These are phyloP conservation scores for Cladophialophora chaetospira DNA, from an alignment of 2,329 filamentous ascomycete species.

Conservation along the genomic window DNA sequence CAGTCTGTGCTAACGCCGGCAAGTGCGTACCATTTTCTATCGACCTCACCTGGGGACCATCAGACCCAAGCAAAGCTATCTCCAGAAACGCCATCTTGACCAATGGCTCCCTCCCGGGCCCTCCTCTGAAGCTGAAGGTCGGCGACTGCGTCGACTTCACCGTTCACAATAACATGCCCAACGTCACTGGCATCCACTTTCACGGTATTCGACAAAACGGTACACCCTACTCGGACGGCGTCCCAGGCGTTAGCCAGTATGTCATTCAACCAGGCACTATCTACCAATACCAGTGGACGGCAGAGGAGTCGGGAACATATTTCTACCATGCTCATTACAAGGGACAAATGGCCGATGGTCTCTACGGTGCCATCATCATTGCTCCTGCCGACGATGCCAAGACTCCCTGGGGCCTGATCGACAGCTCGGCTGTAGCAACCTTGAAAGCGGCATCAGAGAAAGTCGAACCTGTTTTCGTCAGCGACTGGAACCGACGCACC, in stretches of 20 bases:
- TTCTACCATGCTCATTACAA: constrained; percentile 71
- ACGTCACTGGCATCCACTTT: constrained; percentile 71
- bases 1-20: constrained; percentile 22
- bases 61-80: constrained; percentile 44
- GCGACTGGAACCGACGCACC: constrained; percentile 59
- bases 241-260: constrained; percentile 68
- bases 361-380: constrained; percentile 68
- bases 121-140: constrained; percentile 71
- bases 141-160: constrained; percentile 72
- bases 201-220: constrained; percentile 78
- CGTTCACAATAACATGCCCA: constrained; percentile 66
- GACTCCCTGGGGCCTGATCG: constrained; percentile 56
- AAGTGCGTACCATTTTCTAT: constrained; percentile 36
- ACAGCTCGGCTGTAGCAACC: constrained; percentile 42
- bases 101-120: constrained; percentile 74
- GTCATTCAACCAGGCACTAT: constrained; percentile 63
- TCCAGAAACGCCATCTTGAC: constrained; percentile 65
- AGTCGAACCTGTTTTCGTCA: constrained; percentile 54
- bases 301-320: constrained; percentile 57
- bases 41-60: constrained; percentile 40
- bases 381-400: constrained; percentile 39
- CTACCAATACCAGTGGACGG: constrained; percentile 61
- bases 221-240: constrained; percentile 73
- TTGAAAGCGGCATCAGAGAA: constrained; percentile 54
- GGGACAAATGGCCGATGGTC: constrained; percentile 67